A percentile compares a stretch with the other conserved stretches of the same genome.
phyloP scores from a whole-genome alignment of 2,329 filamentous ascomycete genomes.

The Lasiodiplodia hormozganensis region DNA sequence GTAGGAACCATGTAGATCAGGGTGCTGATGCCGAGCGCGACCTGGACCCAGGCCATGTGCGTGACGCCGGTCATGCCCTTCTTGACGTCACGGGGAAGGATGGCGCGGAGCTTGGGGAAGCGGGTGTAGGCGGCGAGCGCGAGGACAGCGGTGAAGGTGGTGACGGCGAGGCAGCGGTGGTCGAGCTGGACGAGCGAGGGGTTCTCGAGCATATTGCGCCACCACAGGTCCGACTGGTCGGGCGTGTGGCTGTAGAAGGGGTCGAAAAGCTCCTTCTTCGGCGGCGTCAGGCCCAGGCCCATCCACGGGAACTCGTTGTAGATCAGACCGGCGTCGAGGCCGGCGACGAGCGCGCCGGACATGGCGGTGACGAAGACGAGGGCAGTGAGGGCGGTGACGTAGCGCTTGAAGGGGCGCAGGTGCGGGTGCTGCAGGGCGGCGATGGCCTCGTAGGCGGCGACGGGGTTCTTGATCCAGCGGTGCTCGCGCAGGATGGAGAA shows the following conservation, averaged over 20 bases:
- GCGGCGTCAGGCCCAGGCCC: conserved; percentile 83
- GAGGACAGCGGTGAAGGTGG: conserved; percentile 83
- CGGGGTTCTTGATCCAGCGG: conserved; percentile 68
- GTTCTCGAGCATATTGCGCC: conserved; percentile 98
- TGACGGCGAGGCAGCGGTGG: conserved; percentile 89
- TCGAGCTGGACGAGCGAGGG: conserved; percentile 94
- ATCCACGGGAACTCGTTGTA: conserved; percentile 99
- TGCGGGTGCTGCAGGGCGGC: conserved; percentile 68
- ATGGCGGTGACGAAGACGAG: conserved; percentile 90
- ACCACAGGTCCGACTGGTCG: conserved; percentile 85
- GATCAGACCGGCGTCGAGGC: conserved; percentile 93
- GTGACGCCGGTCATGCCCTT: conserved; percentile 81
- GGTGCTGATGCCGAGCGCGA: conserved; percentile 85
- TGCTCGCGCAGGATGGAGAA: conserved; percentile 82
- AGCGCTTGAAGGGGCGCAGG: conserved; percentile 76
- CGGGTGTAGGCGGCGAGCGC: conserved; percentile 82
- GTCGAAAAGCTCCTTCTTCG: conserved; percentile 82
- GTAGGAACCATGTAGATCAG: conserved; percentile 93
- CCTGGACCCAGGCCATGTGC: conserved; percentile 82
- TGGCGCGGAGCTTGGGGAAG: conserved; percentile 66
- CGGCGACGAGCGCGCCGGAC: conserved; percentile 92
- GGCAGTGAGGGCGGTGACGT: conserved; percentile 71
- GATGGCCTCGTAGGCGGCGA: conserved; percentile 66
- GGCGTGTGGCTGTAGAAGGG: conserved; percentile 81
- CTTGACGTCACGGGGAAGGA: conserved; percentile 65